These are phyloP conservation scores for Neonectria ditissima DNA, from an alignment of 2,329 filamentous ascomycete species.

Conservation along the genomic window DNA sequence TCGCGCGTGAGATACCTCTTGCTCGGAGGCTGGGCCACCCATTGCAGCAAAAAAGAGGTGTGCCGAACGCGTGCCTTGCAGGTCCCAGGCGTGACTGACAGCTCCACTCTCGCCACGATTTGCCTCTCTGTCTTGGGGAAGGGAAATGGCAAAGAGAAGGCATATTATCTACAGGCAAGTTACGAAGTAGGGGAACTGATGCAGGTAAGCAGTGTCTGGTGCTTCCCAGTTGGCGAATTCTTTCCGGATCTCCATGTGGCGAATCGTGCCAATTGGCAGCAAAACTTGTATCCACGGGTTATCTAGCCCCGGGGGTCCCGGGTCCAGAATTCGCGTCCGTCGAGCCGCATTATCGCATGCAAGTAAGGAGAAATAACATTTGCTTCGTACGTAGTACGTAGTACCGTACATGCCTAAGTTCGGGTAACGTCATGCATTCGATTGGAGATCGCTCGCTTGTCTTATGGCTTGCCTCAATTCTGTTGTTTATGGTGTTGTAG, in stretches of 20 bases:
- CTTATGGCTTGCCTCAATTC: neutral
- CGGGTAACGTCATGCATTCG: neutral
- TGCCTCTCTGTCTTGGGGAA: neutral
- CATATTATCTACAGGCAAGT: no score
- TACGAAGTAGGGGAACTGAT: neutral
- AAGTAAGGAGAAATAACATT: neutral
- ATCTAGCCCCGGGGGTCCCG: slow-evolving; percentile 7
- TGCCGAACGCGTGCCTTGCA: slow-evolving; percentile 24
- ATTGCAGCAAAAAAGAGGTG: neutral
- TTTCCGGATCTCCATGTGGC: neutral
- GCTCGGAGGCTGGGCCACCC: slow-evolving; percentile 3
- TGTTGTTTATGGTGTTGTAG: neutral
- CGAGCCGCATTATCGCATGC: neutral
- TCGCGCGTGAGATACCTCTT: slow-evolving; percentile 1
- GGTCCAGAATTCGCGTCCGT: neutral
- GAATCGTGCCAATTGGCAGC: neutral
- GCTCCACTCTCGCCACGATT: slow-evolving; percentile 1
- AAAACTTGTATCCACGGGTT: neutral
- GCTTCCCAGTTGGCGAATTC: slow-evolving; percentile 1
- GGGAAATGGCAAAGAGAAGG: neutral
- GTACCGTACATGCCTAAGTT: neutral
- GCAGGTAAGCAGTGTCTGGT: neutral
- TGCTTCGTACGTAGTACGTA: no score
- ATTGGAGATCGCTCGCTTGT: no score
- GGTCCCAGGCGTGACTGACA: neutral